These are phyloP conservation scores for Suillus clintonianus DNA, from an alignment of 768 basidiomycete genomes.

Conservation along the genomic window DNA sequence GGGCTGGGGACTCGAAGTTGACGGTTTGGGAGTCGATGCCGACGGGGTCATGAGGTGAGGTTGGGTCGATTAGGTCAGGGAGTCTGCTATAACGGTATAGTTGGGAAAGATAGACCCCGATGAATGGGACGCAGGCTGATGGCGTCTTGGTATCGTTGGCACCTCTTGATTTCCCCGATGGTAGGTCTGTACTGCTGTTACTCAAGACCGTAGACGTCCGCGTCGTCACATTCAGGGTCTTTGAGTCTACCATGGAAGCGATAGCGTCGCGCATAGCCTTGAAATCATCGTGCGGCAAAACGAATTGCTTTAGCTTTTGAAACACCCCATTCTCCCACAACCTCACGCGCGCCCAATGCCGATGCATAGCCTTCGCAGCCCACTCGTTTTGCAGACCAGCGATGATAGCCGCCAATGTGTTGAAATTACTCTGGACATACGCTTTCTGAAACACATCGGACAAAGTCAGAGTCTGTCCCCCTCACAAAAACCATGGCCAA, in stretches of 20 bases:
- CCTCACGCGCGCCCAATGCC: slow-evolving; percentile 66
- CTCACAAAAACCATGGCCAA: neutral
- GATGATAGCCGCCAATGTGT: slow-evolving; percentile 78
- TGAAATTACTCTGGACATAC: slow-evolving; percentile 75
- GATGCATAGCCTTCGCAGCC: slow-evolving; percentile 67
- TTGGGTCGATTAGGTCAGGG: slow-evolving; percentile 83
- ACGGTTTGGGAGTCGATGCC: slow-evolving; percentile 62
- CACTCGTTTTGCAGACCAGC: slow-evolving; percentile 71
- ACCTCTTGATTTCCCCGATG: slow-evolving; percentile 33
- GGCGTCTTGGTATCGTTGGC: slow-evolving; percentile 45
- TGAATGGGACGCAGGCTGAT: slow-evolving; percentile 64
- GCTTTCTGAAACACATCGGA: slow-evolving; percentile 58
- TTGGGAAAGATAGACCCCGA: slow-evolving; percentile 79
- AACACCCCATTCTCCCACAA: slow-evolving; percentile 74
- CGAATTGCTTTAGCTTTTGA: slow-evolving; percentile 69
- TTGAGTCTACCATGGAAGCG: slow-evolving; percentile 64
- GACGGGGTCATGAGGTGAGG: slow-evolving; percentile 69
- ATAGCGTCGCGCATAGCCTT: slow-evolving; percentile 69
- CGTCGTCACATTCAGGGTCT: slow-evolving; percentile 54
- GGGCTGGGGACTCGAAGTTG: slow-evolving; percentile 67
- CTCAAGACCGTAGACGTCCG: slow-evolving; percentile 57
- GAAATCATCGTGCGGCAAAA: slow-evolving; percentile 68
- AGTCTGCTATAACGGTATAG: slow-evolving; percentile 64
- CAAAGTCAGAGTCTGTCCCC: neutral
- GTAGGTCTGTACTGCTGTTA: slow-evolving; percentile 42